A percentile compares a stretch with the other conserved stretches of the same genome.
phyloP scores from a whole-genome alignment of 106 monocot genomes.

The Triglochin maritima region DNA sequence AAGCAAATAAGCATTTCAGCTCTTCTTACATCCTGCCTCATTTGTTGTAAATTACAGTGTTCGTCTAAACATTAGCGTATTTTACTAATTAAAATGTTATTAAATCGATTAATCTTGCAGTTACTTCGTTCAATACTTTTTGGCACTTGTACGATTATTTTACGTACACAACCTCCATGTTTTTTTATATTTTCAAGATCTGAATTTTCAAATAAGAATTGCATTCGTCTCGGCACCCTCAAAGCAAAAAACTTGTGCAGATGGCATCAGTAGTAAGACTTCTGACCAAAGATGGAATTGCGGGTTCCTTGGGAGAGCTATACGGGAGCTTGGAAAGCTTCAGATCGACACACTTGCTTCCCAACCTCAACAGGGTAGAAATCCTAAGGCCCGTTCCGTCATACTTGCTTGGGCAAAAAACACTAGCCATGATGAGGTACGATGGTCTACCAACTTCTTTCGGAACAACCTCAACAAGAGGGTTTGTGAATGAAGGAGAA shows the following conservation, averaged over 20 bases:
- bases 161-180: no score
- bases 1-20: no score
- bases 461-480: background rate
- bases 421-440: slow-evolving; percentile 3
- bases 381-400: background rate
- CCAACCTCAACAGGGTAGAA: background rate
- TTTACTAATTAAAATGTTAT: no score
- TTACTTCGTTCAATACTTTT: no score
- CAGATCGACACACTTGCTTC: background rate
- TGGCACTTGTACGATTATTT: no score
- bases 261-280: background rate
- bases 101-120: no score
- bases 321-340: slow-evolving; percentile 6
- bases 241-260: background rate
- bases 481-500: slow-evolving; percentile 3
- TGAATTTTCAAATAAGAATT: no score
- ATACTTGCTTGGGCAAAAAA: background rate
- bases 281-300: slow-evolving; percentile 1
- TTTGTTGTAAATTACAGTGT: no score
- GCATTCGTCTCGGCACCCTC: no score
- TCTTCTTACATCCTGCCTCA: no score
- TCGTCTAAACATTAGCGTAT: no score
- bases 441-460: background rate
- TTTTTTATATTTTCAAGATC: no score
- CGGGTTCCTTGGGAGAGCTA: slow-evolving; percentile 2